phyloP scores from a whole-genome alignment of 768 basidiomycete genomes.

The Arthromyces matolae region DNA sequence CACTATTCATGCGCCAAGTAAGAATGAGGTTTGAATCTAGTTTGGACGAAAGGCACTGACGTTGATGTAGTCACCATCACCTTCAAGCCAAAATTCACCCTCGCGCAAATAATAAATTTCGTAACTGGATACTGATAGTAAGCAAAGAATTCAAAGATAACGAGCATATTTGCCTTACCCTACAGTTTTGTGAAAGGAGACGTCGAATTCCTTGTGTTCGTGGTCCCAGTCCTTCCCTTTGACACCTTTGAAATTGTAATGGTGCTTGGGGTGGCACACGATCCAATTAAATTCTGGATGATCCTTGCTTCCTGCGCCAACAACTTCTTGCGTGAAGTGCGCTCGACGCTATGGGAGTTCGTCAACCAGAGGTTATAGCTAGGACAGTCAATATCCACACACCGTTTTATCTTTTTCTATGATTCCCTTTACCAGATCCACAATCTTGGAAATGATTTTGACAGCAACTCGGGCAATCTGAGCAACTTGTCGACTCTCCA shows the following conservation, averaged over 20 bases:
- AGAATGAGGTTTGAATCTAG: too few relatives aligned
- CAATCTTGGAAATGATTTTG: constrained; percentile 5
- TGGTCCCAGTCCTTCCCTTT: constrained; percentile 23
- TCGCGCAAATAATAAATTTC: constrained; percentile 12
- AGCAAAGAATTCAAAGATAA: neutral
- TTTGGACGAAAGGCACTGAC: too few relatives aligned
- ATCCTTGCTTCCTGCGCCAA: constrained; percentile 5
- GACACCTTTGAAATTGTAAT: constrained; percentile 16
- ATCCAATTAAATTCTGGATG: constrained; percentile 17
- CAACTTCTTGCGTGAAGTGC: constrained; percentile 7
- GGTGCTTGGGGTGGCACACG: constrained; percentile 20
- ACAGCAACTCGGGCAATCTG: constrained; percentile 4
- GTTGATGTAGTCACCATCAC: constrained; percentile 13
- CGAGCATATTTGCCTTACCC: constrained; percentile 9
- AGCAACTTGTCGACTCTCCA: constrained; percentile 8
- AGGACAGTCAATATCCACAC: neutral
- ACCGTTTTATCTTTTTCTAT: constrained; percentile 12
- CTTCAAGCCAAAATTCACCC: constrained; percentile 13
- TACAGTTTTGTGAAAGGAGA: constrained; percentile 15
- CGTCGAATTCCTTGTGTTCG: constrained; percentile 21
- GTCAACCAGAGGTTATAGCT: too few relatives aligned
- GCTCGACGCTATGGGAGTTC: neutral
- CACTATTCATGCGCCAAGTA: too few relatives aligned
- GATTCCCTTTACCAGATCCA: constrained; percentile 1
- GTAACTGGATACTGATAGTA: constrained; percentile 2